Evolutionary conservation across 2,329 filamentous ascomycete species (phyloP).

Genomic region (Emmonsiellopsis sp.): DNA sequence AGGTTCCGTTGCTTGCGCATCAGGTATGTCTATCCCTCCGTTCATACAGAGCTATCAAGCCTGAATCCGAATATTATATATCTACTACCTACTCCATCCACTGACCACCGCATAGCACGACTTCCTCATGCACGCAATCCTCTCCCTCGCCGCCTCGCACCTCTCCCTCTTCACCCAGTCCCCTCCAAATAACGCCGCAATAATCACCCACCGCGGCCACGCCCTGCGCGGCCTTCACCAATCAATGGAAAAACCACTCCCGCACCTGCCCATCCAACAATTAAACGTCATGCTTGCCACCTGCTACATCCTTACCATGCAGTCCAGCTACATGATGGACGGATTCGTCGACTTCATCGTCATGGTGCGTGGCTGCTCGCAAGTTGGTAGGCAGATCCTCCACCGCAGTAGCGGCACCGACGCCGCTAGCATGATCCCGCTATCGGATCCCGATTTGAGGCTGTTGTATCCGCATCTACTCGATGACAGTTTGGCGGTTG

Average conservation of each 20-base stretch:
- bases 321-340: slow-evolving; percentile 19
- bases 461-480: not conserved
- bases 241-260: not conserved
- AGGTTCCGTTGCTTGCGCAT: not conserved
- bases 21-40: not conserved
- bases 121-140: not conserved
- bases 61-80: not conserved
- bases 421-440: not conserved
- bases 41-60: too few relatives aligned
- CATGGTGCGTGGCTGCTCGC: slow-evolving; percentile 15
- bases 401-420: not conserved
- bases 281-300: slow-evolving; percentile 17
- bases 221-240: not conserved
- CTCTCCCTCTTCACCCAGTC: not conserved
- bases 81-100: not conserved
- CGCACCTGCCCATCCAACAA: not conserved
- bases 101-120: not conserved
- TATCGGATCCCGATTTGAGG: not conserved
- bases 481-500: not conserved
- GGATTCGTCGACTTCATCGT: slow-evolving; percentile 19
- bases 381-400: not conserved
- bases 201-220: not conserved
- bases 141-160: not conserved
- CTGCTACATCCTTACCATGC: slow-evolving; percentile 20
- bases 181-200: not conserved